phyloP scores from a whole-genome alignment of 1,284 basidiomycete genomes.

The Sporisorium graminicola region DNA sequence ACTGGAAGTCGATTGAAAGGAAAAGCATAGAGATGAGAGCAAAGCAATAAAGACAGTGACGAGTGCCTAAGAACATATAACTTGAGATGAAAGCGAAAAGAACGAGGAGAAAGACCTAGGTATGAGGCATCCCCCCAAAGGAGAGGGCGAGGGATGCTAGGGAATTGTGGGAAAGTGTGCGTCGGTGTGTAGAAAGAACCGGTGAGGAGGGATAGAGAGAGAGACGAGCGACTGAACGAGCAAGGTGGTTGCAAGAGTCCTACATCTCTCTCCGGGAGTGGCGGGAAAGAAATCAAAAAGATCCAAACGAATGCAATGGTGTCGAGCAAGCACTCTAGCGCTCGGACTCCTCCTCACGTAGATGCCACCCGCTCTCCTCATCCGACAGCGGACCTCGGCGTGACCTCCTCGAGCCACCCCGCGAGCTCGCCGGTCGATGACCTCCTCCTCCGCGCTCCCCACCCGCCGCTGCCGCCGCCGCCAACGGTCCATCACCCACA shows the following conservation, averaged over 20 bases:
- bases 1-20: neutral
- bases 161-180: neutral
- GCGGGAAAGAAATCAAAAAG: neutral
- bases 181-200: neutral
- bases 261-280: neutral
- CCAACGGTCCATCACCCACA: conserved; percentile 28
- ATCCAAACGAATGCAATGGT: neutral
- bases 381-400: conserved; percentile 32
- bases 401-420: conserved; percentile 27
- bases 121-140: neutral
- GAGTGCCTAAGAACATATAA: neutral
- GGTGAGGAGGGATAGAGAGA: conserved; percentile 37
- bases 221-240: conserved; percentile 35
- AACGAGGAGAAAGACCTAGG: neutral
- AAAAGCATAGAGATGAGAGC: neutral
- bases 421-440: conserved; percentile 8
- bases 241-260: conserved; percentile 24
- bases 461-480: conserved; percentile 40
- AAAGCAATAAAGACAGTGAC: neutral
- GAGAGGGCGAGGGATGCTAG: conserved; percentile 5
- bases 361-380: conserved; percentile 54
- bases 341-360: conserved; percentile 45
- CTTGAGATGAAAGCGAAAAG: neutral
- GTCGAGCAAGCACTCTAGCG: conserved; percentile 6
- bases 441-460: conserved; percentile 7